These are phyloP conservation scores for Agrocybe pediades DNA, from an alignment of 768 basidiomycete genomes.

Conservation along the genomic window DNA sequence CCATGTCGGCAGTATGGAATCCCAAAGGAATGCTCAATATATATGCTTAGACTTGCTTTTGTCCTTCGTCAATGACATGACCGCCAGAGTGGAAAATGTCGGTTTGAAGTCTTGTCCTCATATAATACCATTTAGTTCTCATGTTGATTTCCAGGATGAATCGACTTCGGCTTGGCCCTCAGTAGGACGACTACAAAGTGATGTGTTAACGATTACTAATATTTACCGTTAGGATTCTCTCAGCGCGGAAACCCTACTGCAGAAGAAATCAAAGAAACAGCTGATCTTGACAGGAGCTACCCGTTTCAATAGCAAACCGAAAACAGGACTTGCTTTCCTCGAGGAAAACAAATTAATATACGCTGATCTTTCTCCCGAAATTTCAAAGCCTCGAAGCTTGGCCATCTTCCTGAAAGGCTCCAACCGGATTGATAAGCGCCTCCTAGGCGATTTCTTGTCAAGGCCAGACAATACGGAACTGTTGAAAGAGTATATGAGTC, in stretches of 20 bases:
- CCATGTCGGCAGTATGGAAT: constrained; percentile 56
- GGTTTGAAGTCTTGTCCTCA: constrained; percentile 19
- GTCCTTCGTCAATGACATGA: constrained; percentile 88
- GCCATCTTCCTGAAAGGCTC: constrained; percentile 87
- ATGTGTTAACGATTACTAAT: neutral
- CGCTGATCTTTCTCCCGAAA: constrained; percentile 54
- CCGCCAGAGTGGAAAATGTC: constrained; percentile 56
- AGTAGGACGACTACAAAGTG: constrained; percentile 40
- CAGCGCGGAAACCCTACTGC: constrained; percentile 56
- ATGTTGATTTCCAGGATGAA: constrained; percentile 26
- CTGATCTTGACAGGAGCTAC: constrained; percentile 80
- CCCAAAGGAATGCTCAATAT: constrained; percentile 78
- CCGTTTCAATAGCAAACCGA: constrained; percentile 93
- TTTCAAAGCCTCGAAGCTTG: constrained; percentile 65
- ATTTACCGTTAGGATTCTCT: constrained; percentile 49
- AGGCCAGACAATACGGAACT: constrained; percentile 85
- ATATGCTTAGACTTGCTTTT: constrained; percentile 88
- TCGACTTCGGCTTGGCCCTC: constrained; percentile 57
- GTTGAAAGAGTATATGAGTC: constrained; percentile 80
- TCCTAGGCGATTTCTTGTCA: constrained; percentile 92
- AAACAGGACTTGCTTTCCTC: constrained; percentile 84
- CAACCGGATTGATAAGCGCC: constrained; percentile 85
- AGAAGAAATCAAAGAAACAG: constrained; percentile 83
- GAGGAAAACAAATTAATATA: constrained; percentile 93
- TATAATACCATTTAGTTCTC: constrained; percentile 12